Percentiles rank a stretch among this genome's conserved stretches.
phyloP scores from a whole-genome alignment of 495 filamentous ascomycete genomes.

The Hypomontagnella monticulosa region DNA sequence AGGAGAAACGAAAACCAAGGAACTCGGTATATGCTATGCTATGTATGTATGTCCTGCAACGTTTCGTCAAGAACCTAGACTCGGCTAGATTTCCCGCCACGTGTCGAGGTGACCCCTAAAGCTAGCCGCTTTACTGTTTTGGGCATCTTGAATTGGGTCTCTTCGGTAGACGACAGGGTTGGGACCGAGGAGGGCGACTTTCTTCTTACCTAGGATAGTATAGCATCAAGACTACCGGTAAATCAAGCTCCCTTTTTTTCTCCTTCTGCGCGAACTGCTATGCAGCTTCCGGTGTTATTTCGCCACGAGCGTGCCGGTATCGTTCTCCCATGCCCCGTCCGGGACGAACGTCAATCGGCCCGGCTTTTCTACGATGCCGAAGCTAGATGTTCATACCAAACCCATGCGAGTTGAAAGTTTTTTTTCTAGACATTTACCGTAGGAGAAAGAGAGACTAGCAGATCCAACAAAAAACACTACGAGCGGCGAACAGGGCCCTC shows the following conservation, averaged over 20 bases:
- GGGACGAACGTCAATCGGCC: conserved; percentile 27
- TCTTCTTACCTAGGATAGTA: conserved; percentile 9
- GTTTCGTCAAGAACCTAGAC: conserved; percentile 32
- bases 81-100: conserved; percentile 29
- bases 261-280: too few relatives aligned
- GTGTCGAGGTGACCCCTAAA: conserved; percentile 27
- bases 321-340: conserved; percentile 11
- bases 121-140: conserved; percentile 29
- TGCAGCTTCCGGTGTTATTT: conserved; percentile 14
- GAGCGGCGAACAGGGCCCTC: conserved; percentile 7
- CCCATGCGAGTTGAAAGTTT: not conserved
- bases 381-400: conserved; percentile 8
- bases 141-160: conserved; percentile 1
- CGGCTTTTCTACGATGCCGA: conserved; percentile 24
- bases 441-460: too few relatives aligned
- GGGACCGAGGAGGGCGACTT: conserved; percentile 19
- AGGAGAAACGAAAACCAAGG: conserved; percentile 1
- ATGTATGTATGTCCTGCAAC: conserved; percentile 31
- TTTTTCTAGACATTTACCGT: not conserved
- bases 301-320: conserved; percentile 17
- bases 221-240: too few relatives aligned
- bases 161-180: conserved; percentile 19
- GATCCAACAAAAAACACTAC: not conserved
- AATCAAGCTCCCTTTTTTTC: too few relatives aligned
- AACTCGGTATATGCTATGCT: conserved; percentile 21